Conservation (phyloP, 768 basidiomycete genomes). For the Russula abietina region DNA sequence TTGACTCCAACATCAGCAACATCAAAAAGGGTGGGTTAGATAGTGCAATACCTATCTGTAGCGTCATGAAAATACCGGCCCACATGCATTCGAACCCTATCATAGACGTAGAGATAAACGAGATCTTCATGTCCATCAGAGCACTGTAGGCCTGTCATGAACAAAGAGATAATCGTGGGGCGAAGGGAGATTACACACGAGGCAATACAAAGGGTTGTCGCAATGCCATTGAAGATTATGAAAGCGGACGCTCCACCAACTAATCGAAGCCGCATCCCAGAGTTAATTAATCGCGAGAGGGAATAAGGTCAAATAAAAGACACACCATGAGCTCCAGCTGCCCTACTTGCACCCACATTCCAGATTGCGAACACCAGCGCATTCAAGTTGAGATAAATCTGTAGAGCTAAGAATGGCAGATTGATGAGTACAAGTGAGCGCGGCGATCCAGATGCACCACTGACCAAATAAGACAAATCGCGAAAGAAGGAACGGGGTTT, state of each 20-base stretch:
- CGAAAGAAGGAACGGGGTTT: conserved; percentile 49
- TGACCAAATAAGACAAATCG: conserved; percentile 48
- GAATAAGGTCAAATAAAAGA: neutral
- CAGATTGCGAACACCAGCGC: conserved; percentile 23
- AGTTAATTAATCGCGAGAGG: neutral
- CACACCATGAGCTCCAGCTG: conserved; percentile 13
- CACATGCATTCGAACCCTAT: conserved; percentile 52
- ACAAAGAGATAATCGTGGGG: conserved; percentile 42
- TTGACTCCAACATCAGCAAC: neutral
- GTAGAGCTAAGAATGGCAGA: conserved; percentile 29
- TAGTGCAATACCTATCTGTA: conserved; percentile 40
- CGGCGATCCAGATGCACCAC: conserved; percentile 32
- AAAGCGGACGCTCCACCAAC: conserved; percentile 4
- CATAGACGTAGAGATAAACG: conserved; percentile 35
- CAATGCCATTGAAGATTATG: conserved; percentile 10
- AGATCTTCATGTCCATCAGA: conserved; percentile 37
- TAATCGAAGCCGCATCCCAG: neutral
- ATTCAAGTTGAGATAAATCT: conserved; percentile 36
- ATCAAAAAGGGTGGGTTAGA: neutral
- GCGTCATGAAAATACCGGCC: conserved; percentile 42
- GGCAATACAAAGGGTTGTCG: conserved; percentile 36
- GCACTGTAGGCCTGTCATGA: conserved; percentile 29
- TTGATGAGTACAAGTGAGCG: neutral
- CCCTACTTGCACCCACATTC: conserved; percentile 15
- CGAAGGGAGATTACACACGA: conserved; percentile 28